A percentile compares a stretch with the other conserved stretches of the same genome.
Evolutionary conservation across 129 eudicot species (phyloP).

Genomic region (Ambrosia trifida): DNA sequence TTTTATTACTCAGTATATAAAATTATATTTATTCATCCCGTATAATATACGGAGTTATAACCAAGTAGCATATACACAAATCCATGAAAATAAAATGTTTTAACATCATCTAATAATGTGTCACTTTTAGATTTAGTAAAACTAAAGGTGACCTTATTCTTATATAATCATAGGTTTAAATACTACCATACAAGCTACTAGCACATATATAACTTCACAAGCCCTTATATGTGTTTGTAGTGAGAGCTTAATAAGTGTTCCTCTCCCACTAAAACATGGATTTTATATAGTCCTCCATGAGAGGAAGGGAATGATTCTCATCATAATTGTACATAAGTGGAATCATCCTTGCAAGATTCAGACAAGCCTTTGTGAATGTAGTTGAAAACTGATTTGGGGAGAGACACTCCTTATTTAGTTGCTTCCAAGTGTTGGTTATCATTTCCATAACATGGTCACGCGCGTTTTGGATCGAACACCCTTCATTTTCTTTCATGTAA

Average conservation of each 20-base stretch:
- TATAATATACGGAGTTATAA: too few species aligned
- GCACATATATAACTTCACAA: not conserved
- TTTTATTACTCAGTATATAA: too few species aligned
- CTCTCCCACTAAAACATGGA: constrained; percentile 26
- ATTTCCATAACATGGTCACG: constrained; percentile 35
- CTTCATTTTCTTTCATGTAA: constrained; percentile 52
- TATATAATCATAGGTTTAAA: not conserved
- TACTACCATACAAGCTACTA: not conserved
- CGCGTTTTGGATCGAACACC: constrained; percentile 34
- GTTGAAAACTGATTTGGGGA: constrained; percentile 28
- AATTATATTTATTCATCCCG: too few species aligned
- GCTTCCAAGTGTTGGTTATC: constrained; percentile 57
- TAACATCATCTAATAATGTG: not conserved
- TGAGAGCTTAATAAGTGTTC: not conserved
- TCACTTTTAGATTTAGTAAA: not conserved
- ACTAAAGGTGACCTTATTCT: not conserved
- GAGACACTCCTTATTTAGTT: constrained; percentile 46
- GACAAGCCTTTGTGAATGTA: constrained; percentile 41
- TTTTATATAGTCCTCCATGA: constrained; percentile 40
- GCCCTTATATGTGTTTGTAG: not conserved
- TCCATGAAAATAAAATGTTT: too few species aligned
- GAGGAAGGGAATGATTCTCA: constrained; percentile 49
- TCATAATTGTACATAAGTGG: constrained; percentile 60
- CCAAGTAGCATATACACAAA: too few species aligned
- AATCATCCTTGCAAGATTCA: constrained; percentile 59